These are phyloP conservation scores for Nymphaea colorata DNA, from an alignment of 164 flowering plant genomes.

Conservation along the genomic window DNA sequence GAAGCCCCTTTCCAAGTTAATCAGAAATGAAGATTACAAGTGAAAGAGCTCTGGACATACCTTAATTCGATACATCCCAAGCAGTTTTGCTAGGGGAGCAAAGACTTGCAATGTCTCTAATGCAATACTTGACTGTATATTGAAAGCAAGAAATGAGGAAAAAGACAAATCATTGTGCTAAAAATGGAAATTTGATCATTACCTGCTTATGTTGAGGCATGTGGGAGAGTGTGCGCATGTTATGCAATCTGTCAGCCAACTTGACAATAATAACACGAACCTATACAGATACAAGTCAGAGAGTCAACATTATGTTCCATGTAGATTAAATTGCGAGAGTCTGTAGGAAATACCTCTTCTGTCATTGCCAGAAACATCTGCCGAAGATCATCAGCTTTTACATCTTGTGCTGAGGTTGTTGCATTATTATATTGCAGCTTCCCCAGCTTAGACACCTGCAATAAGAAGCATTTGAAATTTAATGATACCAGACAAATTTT, in stretches of 20 bases:
- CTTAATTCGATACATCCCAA: conserved; percentile 98
- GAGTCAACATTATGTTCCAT: neutral
- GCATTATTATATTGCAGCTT: conserved; percentile 66
- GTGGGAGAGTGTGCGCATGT: conserved; percentile 95
- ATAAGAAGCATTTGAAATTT: neutral
- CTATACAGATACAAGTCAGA: conserved; percentile 24
- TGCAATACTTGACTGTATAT: conserved; percentile 78
- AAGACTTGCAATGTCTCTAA: conserved; percentile 92
- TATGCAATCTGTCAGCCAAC: conserved; percentile 96
- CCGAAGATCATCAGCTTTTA: conserved; percentile 91
- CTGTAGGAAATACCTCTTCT: conserved; percentile 48
- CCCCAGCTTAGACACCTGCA: conserved; percentile 93
- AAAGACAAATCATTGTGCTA: neutral
- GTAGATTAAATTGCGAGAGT: neutral
- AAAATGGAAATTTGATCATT: conserved; percentile 2
- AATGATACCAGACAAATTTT: neutral
- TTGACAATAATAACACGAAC: conserved; percentile 98
- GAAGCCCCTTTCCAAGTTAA: too few species aligned
- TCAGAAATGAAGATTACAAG: neutral
- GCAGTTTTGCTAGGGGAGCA: conserved; percentile 93
- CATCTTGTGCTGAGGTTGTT: conserved; percentile 72
- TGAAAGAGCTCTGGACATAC: conserved; percentile 16
- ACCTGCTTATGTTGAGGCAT: conserved; percentile 99
- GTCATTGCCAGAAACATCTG: conserved; percentile 99
- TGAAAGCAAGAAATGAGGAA: neutral